Percentiles rank a stretch among this genome's conserved stretches.
phyloP scores from a whole-genome alignment of 331 rosid genomes.

The Phaseolus coccineus region DNA sequence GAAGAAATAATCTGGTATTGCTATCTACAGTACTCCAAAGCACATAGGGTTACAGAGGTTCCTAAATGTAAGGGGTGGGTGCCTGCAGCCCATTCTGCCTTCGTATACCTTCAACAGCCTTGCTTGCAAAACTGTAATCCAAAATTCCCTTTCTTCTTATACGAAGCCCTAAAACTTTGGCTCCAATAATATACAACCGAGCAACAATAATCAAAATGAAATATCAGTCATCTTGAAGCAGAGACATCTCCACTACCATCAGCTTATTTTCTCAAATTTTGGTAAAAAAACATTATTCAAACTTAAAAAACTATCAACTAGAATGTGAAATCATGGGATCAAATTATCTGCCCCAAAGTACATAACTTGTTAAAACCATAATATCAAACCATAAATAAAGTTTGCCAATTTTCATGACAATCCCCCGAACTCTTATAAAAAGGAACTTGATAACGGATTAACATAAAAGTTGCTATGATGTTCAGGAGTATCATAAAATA shows the following conservation, averaged over 20 bases:
- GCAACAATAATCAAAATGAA: constrained; percentile 3
- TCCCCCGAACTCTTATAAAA: too few species aligned
- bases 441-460: background rate
- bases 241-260: background rate
- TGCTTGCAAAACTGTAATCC: background rate
- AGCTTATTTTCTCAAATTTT: background rate
- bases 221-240: constrained; percentile 8
- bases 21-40: constrained; percentile 15
- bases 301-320: constrained; percentile 6
- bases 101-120: constrained; percentile 14
- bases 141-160: background rate
- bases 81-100: constrained; percentile 12
- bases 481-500: background rate
- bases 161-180: background rate
- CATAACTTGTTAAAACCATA: constrained; percentile 20
- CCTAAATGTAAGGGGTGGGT: background rate
- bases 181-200: background rate
- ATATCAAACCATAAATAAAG: constrained; percentile 16
- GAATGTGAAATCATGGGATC: background rate
- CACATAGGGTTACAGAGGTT: background rate
- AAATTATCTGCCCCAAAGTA: background rate
- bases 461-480: background rate
- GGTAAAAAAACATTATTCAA: background rate
- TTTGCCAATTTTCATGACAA: constrained; percentile 6
- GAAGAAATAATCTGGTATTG: constrained; percentile 11